Evolutionary conservation across 2,329 filamentous ascomycete genomes (phyloP).

Genomic region (Sarocladium oryzae): DNA sequence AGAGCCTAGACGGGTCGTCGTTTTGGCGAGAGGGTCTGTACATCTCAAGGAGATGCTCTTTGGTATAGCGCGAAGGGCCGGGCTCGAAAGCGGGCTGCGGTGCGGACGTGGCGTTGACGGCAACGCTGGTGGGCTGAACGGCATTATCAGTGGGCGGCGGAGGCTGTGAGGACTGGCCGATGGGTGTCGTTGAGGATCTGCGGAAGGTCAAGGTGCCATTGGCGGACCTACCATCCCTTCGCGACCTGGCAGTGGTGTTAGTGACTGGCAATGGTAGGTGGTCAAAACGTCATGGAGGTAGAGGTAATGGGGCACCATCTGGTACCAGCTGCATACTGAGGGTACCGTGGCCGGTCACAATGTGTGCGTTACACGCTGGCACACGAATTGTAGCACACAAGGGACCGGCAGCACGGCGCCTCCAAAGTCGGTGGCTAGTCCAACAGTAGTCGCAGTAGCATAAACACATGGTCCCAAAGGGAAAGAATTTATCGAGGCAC

Average conservation of each 20-base stretch:
- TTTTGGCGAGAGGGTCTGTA: slow-evolving; percentile 48
- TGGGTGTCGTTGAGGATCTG: slow-evolving; percentile 53
- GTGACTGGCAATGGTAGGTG: not conserved
- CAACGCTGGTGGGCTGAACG: slow-evolving; percentile 31
- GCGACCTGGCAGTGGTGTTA: slow-evolving; percentile 38
- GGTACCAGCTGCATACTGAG: not conserved
- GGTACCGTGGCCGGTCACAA: not conserved
- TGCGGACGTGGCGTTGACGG: slow-evolving; percentile 28
- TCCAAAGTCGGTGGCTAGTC: not conserved
- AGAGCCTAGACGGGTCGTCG: slow-evolving; percentile 57
- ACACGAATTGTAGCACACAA: not conserved
- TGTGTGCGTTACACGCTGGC: not conserved
- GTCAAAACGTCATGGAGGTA: not conserved
- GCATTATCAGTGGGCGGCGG: slow-evolving; percentile 30
- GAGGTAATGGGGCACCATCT: not conserved
- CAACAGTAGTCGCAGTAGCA: not conserved
- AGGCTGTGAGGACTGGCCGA: slow-evolving; percentile 33
- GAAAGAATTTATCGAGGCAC: not conserved
- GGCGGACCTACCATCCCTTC: slow-evolving; percentile 49
- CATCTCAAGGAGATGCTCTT: slow-evolving; percentile 71
- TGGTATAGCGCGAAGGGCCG: slow-evolving; percentile 60
- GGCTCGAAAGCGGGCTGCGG: slow-evolving; percentile 24
- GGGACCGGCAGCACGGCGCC: not conserved
- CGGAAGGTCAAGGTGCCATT: slow-evolving; percentile 62
- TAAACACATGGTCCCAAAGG: not conserved